Conservation (phyloP, 495 filamentous ascomycete genomes). For the Neurospora sp. region DNA sequence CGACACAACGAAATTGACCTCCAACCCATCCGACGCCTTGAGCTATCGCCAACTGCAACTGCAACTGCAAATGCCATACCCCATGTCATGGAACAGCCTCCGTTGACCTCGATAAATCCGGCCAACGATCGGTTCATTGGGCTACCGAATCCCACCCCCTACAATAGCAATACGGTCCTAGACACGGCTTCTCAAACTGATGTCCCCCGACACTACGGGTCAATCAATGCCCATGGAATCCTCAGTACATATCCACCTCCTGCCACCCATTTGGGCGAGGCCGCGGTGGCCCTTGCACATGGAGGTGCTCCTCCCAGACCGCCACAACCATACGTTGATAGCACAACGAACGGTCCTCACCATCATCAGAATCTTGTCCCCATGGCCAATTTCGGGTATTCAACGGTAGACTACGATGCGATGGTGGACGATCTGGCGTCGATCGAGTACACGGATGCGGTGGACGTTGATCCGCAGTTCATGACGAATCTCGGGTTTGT, state of each 20-base stretch:
- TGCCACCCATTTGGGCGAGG: background rate
- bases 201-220: background rate
- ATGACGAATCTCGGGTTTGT: constrained; percentile 53
- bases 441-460: constrained; percentile 49
- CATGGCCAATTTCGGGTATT: background rate
- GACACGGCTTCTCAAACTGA: background rate
- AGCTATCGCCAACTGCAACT: background rate
- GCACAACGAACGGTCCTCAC: background rate
- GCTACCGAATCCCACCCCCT: background rate
- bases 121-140: background rate
- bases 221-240: background rate
- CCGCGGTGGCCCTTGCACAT: background rate
- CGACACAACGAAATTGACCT: background rate
- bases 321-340: background rate
- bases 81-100: background rate
- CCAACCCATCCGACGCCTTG: background rate
- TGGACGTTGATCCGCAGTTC: constrained; percentile 26
- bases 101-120: background rate
- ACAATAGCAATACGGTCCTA: background rate
- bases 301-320: background rate
- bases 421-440: constrained; percentile 55
- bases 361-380: background rate
- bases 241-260: background rate
- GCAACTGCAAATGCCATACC: background rate
- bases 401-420: constrained; percentile 40